A percentile compares a stretch with the other conserved stretches of the same genome.
Evolutionary conservation across 352 stramenopile species (phyloP).

Genomic region (Phytophthora ohioensis): DNA sequence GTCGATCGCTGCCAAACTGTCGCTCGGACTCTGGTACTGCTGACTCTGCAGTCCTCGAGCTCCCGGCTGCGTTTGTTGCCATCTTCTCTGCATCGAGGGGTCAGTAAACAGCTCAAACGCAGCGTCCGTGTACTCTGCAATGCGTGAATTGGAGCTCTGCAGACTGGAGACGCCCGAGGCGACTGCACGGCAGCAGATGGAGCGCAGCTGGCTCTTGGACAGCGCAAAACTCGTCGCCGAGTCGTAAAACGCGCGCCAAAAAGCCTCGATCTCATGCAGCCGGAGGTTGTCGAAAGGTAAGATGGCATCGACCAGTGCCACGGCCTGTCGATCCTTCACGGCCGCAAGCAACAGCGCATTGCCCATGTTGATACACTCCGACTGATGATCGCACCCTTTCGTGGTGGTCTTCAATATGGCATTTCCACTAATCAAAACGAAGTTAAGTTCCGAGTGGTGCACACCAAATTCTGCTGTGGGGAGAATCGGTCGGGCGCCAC

Average conservation of each 20-base stretch:
- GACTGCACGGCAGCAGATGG: slow-evolving; percentile 66
- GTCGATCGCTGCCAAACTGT: slow-evolving; percentile 54
- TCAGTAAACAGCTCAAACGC: slow-evolving; percentile 71
- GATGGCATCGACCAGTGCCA: slow-evolving; percentile 67
- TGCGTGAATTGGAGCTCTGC: slow-evolving; percentile 48
- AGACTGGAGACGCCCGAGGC: slow-evolving; percentile 45
- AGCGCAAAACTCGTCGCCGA: slow-evolving; percentile 77
- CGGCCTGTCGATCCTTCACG: slow-evolving; percentile 50
- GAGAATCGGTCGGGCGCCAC: slow-evolving; percentile 37
- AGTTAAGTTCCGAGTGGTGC: slow-evolving; percentile 10
- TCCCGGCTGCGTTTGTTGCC: slow-evolving; percentile 31
- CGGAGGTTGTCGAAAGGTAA: slow-evolving; percentile 80
- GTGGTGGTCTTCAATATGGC: slow-evolving; percentile 11
- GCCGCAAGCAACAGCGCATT: slow-evolving; percentile 66
- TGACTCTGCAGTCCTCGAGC: slow-evolving; percentile 26
- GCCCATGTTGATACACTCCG: slow-evolving; percentile 46
- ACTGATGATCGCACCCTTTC: slow-evolving; percentile 43
- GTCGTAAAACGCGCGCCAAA: slow-evolving; percentile 89
- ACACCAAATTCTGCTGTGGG: not conserved
- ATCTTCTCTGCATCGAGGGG: slow-evolving; percentile 26
- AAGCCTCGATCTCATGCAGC: slow-evolving; percentile 75
- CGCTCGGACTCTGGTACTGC: slow-evolving; percentile 17
- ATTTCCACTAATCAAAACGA: slow-evolving; percentile 38
- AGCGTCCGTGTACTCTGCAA: slow-evolving; percentile 56
- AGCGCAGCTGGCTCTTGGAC: slow-evolving; percentile 61